phyloP scores from a whole-genome alignment of 805 yeast species.

The Starmerella vaccinii region DNA sequence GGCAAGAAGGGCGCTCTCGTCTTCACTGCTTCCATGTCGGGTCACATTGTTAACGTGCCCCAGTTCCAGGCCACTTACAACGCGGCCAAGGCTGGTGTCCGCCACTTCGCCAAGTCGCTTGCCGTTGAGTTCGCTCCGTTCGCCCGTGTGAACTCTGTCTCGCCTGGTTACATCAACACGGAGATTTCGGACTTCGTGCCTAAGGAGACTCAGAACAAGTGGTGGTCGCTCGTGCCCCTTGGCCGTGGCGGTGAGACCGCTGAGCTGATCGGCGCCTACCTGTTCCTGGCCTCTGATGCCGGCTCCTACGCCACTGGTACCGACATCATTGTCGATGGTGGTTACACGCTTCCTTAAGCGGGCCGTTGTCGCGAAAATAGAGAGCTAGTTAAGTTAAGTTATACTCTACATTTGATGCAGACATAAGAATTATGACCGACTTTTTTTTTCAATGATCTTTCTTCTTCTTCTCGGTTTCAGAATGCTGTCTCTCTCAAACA shows the following conservation, averaged over 20 bases:
- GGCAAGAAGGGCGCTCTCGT: constrained; percentile 63
- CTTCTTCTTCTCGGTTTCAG: neutral
- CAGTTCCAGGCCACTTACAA: constrained; percentile 80
- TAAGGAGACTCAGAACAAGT: constrained; percentile 38
- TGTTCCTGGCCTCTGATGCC: constrained; percentile 73
- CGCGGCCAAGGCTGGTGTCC: constrained; percentile 74
- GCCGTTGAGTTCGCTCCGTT: constrained; percentile 86
- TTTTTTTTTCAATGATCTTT: too few relatives aligned
- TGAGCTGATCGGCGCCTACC: constrained; percentile 70
- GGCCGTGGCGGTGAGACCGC: constrained; percentile 67
- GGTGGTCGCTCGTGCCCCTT: constrained; percentile 37
- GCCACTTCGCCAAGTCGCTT: constrained; percentile 64
- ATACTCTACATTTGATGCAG: neutral
- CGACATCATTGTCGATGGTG: constrained; percentile 72
- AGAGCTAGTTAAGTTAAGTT: neutral
- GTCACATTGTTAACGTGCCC: constrained; percentile 76
- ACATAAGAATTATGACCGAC: neutral
- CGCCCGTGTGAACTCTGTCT: constrained; percentile 72
- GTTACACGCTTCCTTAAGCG: constrained; percentile 44
- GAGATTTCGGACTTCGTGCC: constrained; percentile 48
- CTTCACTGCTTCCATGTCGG: constrained; percentile 84
- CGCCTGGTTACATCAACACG: constrained; percentile 80
- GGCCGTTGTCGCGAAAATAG: neutral
- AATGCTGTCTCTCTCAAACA: too few relatives aligned
- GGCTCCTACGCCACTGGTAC: constrained; percentile 70